phyloP scores from a whole-genome alignment of 345 rosid species.

The Eucalyptus erythrocorys region DNA sequence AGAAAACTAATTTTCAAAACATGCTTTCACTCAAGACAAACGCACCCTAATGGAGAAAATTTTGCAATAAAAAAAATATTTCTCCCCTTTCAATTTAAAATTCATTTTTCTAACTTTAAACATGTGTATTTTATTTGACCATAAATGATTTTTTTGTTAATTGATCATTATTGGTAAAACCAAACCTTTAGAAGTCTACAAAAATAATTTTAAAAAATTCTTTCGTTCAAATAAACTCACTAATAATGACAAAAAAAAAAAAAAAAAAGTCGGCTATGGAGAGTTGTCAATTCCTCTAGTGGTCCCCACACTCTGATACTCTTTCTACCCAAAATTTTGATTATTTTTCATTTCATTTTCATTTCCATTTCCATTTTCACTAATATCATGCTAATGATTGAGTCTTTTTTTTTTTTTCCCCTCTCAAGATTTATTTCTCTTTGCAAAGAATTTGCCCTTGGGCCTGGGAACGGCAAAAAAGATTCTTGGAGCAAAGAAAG shows the following conservation, averaged over 20 bases:
- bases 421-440: neutral
- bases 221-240: neutral
- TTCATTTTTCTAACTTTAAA: neutral
- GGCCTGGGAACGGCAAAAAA: neutral
- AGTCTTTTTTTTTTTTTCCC: fast-evolving
- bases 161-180: neutral
- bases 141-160: neutral
- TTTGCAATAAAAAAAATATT: no score
- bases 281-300: neutral
- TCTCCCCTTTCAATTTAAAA: neutral
- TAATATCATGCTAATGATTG: neutral
- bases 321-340: neutral
- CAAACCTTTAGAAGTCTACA: fast-evolving
- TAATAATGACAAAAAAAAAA: neutral
- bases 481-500: neutral
- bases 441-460: neutral
- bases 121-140: neutral
- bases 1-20: no score
- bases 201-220: neutral
- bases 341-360: neutral
- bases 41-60: neutral
- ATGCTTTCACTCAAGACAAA: neutral
- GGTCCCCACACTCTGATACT: neutral
- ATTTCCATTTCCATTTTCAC: neutral
- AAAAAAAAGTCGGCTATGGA: neutral